Conservation (phyloP, 495 filamentous ascomycete species). For the Letharia lupina region DNA sequence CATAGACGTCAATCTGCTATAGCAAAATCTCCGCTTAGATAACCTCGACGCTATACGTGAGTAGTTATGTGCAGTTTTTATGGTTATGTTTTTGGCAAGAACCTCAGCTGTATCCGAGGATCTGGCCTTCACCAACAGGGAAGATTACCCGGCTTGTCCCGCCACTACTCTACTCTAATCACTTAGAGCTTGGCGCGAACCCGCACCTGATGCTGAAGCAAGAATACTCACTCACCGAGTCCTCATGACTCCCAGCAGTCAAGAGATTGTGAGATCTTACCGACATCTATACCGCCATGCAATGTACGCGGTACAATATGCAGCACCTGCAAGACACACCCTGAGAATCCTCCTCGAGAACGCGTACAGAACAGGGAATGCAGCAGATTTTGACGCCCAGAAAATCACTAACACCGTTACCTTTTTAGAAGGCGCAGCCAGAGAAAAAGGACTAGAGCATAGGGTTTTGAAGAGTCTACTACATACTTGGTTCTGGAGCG, state of each 20-base stretch:
- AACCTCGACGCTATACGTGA: background rate
- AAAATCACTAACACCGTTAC: conserved; percentile 64
- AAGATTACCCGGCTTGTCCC: background rate
- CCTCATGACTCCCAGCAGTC: conserved; percentile 12
- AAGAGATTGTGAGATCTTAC: conserved; percentile 60
- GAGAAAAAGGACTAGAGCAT: conserved; percentile 65
- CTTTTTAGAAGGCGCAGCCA: conserved; percentile 65
- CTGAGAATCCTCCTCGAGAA: conserved; percentile 55
- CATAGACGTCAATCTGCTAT: background rate
- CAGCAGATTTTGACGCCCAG: conserved; percentile 46
- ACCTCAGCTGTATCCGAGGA: background rate
- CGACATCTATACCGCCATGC: conserved; percentile 64
- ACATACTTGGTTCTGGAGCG: conserved; percentile 51
- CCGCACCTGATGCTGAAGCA: background rate
- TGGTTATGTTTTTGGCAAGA: background rate
- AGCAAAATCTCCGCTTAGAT: background rate
- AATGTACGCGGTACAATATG: conserved; percentile 72
- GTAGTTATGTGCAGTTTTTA: background rate
- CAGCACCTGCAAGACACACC: conserved; percentile 63
- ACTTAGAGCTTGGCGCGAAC: background rate
- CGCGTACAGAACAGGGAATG: conserved; percentile 56
- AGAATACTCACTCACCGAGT: background rate
- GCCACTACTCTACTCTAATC: background rate
- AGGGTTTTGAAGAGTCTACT: conserved; percentile 68
- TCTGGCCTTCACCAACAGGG: background rate